Evolutionary conservation across 768 basidiomycete genomes (phyloP).

Genomic region (Lentinula sp.): DNA sequence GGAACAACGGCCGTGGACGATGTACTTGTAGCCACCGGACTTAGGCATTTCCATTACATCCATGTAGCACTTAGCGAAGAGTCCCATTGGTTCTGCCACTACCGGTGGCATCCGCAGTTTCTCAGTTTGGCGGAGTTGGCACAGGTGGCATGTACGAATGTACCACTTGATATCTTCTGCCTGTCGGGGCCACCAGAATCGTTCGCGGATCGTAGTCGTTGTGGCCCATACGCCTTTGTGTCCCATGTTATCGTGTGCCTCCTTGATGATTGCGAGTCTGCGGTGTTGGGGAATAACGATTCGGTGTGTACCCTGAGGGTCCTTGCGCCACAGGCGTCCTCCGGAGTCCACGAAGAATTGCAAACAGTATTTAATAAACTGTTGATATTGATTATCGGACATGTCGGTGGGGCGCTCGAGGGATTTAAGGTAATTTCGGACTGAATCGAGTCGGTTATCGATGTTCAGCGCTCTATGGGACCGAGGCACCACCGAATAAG

Average conservation of each 20-base stretch:
- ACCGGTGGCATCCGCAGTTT: constrained; percentile 19
- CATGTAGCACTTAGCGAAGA: constrained; percentile 21
- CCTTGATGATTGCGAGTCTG: background rate
- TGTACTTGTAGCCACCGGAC: constrained; percentile 15
- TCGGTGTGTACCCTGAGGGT: background rate
- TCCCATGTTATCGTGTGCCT: constrained; percentile 6
- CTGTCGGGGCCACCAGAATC: constrained; percentile 11
- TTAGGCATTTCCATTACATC: constrained; percentile 23
- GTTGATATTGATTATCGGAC: background rate
- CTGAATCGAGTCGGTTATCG: background rate
- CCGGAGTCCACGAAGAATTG: background rate
- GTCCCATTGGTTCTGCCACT: constrained; percentile 14
- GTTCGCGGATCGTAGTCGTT: background rate
- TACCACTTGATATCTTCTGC: constrained; percentile 8
- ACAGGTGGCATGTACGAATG: constrained; percentile 7
- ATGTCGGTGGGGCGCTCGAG: background rate
- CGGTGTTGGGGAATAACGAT: background rate
- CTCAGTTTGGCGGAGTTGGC: background rate
- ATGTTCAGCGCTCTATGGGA: background rate
- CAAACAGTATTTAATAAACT: background rate
- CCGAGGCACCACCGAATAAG: background rate
- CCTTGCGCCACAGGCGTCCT: background rate
- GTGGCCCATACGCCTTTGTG: constrained; percentile 7
- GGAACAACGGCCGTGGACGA: constrained; percentile 20
- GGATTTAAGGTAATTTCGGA: background rate